Conservation (phyloP, 2,329 filamentous ascomycete genomes). For the Apiospora kogelbergensis region DNA sequence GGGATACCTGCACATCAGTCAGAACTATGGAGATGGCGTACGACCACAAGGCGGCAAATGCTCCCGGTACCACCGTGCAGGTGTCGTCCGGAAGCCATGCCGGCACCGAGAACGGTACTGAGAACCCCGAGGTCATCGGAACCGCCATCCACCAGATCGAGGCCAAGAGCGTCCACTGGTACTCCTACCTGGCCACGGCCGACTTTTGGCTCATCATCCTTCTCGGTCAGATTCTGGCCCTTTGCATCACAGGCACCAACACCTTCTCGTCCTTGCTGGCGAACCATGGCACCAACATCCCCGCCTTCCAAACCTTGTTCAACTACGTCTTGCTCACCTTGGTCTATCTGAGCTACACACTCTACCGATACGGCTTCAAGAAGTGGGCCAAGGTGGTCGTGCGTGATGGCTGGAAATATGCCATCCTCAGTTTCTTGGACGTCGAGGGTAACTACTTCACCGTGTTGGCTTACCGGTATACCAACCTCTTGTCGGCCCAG, state of each 20-base stretch:
- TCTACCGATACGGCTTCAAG: constrained; percentile 76
- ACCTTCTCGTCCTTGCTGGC: constrained; percentile 81
- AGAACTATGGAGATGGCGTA: constrained; percentile 31
- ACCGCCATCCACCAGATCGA: constrained; percentile 57
- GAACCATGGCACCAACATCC: constrained; percentile 70
- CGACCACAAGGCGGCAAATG: constrained; percentile 25
- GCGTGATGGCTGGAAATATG: constrained; percentile 87
- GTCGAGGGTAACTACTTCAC: constrained; percentile 98
- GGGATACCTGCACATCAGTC: constrained; percentile 19
- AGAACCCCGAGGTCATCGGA: constrained; percentile 30
- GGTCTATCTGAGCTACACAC: constrained; percentile 77
- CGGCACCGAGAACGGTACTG: constrained; percentile 12
- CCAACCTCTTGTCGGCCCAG: constrained; percentile 88
- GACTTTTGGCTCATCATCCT: constrained; percentile 86
- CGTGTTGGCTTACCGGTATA: constrained; percentile 89
- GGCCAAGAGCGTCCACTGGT: constrained; percentile 56
- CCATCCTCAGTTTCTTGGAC: constrained; percentile 89
- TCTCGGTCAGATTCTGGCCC: constrained; percentile 79
- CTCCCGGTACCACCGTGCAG: constrained; percentile 26
- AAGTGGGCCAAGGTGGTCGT: constrained; percentile 64
- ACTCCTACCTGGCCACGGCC: constrained; percentile 74
- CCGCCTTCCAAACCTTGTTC: constrained; percentile 93
- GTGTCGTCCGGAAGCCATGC: constrained; percentile 22
- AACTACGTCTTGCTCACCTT: constrained; percentile 84
- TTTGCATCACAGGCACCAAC: constrained; percentile 91